A percentile compares a stretch with the other conserved stretches of the same genome.
These are phyloP conservation scores for Fusarium fracticaudum DNA, from an alignment of 2,329 filamentous ascomycete species.

Conservation along the genomic window DNA sequence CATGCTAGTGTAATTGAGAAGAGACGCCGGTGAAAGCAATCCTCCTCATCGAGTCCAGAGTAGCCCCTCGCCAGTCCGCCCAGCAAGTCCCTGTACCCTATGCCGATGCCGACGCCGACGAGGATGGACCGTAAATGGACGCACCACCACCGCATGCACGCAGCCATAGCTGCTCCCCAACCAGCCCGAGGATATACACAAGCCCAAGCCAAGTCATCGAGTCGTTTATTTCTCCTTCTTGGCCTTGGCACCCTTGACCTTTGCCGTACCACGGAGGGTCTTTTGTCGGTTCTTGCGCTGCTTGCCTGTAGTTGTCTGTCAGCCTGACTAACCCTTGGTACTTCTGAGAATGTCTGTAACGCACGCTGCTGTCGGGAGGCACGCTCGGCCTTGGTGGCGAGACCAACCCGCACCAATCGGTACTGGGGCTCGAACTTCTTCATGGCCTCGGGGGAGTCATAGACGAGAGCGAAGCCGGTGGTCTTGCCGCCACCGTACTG, in stretches of 20 bases:
- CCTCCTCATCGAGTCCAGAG: slow-evolving; percentile 45
- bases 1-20: slow-evolving; percentile 53
- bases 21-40: slow-evolving; percentile 43
- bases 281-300: slow-evolving; percentile 99
- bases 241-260: slow-evolving; percentile 94
- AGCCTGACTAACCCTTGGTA: slow-evolving; percentile 1
- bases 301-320: slow-evolving; percentile 77
- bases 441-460: slow-evolving; percentile 97
- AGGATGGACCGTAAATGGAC: slow-evolving; percentile 34
- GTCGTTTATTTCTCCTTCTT: slow-evolving; percentile 90
- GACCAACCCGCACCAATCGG: slow-evolving; percentile 92
- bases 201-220: slow-evolving; percentile 45
- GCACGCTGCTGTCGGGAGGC: slow-evolving; percentile 98
- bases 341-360: slow-evolving; percentile 55
- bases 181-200: slow-evolving; percentile 47
- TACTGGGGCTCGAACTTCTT: slow-evolving; percentile 99
- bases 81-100: slow-evolving; percentile 42
- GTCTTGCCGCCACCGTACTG: slow-evolving; percentile 99
- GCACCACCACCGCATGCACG: slow-evolving; percentile 45
- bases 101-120: slow-evolving; percentile 40
- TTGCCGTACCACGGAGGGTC: slow-evolving; percentile 97
- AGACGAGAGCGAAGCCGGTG: slow-evolving; percentile 97
- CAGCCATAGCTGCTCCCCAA: slow-evolving; percentile 42
- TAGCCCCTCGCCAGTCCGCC: slow-evolving; percentile 31
- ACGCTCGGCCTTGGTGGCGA: slow-evolving; percentile 95